phyloP scores from a whole-genome alignment of 208 protist genomes.

The Crithidia brevicula region DNA sequence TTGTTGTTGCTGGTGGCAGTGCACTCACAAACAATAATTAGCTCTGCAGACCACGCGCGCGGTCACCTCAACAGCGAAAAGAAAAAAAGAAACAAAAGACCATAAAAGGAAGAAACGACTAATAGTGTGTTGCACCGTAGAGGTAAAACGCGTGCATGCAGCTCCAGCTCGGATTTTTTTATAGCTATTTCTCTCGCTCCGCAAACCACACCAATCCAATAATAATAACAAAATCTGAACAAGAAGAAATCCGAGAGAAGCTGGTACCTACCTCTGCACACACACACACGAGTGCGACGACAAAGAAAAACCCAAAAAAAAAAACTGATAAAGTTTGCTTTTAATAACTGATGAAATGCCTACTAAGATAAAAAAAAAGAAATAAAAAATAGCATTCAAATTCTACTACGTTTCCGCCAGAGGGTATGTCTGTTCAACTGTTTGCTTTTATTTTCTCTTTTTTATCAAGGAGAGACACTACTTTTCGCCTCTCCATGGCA shows the following conservation, averaged over 20 bases:
- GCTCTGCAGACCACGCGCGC: not conserved
- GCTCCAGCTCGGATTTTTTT: not conserved
- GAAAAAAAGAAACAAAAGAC: constrained; percentile 20
- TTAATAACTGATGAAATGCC: not conserved
- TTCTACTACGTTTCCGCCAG: not conserved
- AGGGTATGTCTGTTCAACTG: not conserved
- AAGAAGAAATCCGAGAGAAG: not conserved
- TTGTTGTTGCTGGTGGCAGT: constrained; percentile 13
- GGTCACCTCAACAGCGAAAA: constrained; percentile 24
- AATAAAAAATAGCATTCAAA: constrained; percentile 20
- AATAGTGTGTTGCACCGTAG: not conserved
- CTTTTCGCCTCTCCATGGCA: not conserved
- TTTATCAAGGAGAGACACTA: no score
- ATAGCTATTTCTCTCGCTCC: not conserved
- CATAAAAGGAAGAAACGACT: constrained; percentile 24
- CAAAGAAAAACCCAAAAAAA: no score
- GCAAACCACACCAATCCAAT: not conserved
- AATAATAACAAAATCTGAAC: not conserved
- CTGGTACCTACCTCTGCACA: not conserved
- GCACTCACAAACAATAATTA: constrained; percentile 7
- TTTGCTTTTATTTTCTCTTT: not conserved
- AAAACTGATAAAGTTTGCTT: no score
- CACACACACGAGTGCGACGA: no score
- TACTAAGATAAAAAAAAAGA: constrained; percentile 30
- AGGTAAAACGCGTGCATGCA: not conserved